These are phyloP conservation scores for Amoebophrya sp. DNA, from an alignment of 169 alveolate species.

Conservation along the genomic window DNA sequence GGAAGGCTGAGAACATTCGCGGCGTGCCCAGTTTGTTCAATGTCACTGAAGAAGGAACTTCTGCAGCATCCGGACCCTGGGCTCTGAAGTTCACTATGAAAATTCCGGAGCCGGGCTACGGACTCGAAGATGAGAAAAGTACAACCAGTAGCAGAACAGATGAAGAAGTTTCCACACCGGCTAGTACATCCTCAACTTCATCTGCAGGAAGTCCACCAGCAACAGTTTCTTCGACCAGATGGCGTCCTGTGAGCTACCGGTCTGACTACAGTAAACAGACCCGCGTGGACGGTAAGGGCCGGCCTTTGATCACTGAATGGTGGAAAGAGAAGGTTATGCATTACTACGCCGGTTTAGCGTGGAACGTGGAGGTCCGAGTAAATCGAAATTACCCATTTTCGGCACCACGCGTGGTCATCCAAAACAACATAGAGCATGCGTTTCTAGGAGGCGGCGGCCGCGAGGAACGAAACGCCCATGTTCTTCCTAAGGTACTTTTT, in stretches of 20 bases:
- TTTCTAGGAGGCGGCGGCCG: neutral
- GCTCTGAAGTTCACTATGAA: neutral
- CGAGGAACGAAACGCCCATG: neutral
- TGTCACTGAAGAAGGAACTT: neutral
- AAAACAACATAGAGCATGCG: conserved; percentile 2
- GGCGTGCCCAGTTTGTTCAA: neutral
- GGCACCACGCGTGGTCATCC: neutral
- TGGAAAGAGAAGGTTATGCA: neutral
- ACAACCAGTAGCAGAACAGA: neutral
- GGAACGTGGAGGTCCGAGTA: neutral
- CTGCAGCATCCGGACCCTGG: neutral
- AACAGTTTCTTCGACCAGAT: too few relatives aligned
- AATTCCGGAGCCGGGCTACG: conserved; percentile 4
- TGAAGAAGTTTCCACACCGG: neutral
- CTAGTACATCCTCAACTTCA: too few relatives aligned
- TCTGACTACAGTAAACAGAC: too few relatives aligned
- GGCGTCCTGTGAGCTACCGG: too few relatives aligned
- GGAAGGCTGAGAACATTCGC: neutral
- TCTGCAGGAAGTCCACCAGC: too few relatives aligned
- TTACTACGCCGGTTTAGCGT: neutral
- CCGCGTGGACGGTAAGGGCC: neutral
- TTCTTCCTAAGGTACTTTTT: neutral
- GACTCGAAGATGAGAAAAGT: neutral
- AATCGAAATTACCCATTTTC: neutral
- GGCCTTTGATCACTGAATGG: neutral